Percentiles rank a stretch among this genome's conserved stretches.
Conservation (phyloP, 768 basidiomycete species). For the Mycena vulgaris region DNA sequence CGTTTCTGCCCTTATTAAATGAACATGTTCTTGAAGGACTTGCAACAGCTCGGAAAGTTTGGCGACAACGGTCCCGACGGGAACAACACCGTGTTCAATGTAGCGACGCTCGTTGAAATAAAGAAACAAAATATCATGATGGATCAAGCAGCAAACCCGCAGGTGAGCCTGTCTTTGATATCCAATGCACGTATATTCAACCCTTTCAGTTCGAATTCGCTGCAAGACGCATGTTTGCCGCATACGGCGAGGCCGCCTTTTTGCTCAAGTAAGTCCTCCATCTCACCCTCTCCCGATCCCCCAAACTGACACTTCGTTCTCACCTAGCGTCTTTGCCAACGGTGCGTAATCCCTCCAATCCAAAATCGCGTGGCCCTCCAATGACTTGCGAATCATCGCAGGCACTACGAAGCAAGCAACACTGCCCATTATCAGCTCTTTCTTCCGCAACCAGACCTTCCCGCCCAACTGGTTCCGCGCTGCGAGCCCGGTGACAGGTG, state of each 20-base stretch:
- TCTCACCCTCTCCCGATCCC: too few species aligned
- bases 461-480: conserved; percentile 32
- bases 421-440: conserved; percentile 23
- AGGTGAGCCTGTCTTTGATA: background rate
- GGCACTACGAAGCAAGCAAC: conserved; percentile 35
- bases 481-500: conserved; percentile 25
- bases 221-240: conserved; percentile 18
- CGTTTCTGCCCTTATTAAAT: background rate
- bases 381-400: background rate
- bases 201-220: conserved; percentile 28
- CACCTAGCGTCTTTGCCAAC: conserved; percentile 33
- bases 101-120: conserved; percentile 29
- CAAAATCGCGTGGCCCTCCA: background rate
- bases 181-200: background rate
- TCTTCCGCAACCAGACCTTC: conserved; percentile 35
- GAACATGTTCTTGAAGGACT: conserved; percentile 12
- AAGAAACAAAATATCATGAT: conserved; percentile 33
- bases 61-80: conserved; percentile 32
- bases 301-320: background rate
- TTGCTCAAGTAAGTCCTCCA: conserved; percentile 14
- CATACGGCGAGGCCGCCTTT: conserved; percentile 19
- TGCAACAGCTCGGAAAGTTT: conserved; percentile 34
- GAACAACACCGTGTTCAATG: conserved; percentile 32
- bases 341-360: conserved; percentile 8
- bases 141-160: conserved; percentile 31